Conservation (phyloP, 2,329 filamentous ascomycete species). For the Neonectria ditissima region DNA sequence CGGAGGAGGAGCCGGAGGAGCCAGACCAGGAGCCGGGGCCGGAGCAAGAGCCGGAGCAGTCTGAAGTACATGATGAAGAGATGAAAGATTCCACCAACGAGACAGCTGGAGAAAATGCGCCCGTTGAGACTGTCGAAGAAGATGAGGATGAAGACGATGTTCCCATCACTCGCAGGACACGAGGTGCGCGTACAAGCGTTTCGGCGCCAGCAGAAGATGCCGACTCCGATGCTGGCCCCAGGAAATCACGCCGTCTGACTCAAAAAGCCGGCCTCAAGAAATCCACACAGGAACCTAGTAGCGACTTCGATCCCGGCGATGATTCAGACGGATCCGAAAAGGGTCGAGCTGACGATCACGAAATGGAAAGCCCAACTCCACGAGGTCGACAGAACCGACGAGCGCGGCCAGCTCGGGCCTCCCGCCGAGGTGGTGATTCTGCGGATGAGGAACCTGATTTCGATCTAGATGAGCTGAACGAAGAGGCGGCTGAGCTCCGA, state of each 20-base stretch:
- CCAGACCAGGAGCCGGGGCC: background rate
- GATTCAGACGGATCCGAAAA: slow-evolving; percentile 66
- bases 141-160: slow-evolving; percentile 63
- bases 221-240: slow-evolving; percentile 48
- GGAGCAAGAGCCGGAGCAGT: slow-evolving; percentile 41
- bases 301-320: slow-evolving; percentile 71
- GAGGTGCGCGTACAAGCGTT: slow-evolving; percentile 51
- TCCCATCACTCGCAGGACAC: slow-evolving; percentile 61
- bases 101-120: slow-evolving; percentile 48
- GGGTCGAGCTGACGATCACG: slow-evolving; percentile 55
- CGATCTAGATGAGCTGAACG: slow-evolving; percentile 73
- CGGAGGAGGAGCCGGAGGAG: slow-evolving; percentile 8
- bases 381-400: slow-evolving; percentile 59
- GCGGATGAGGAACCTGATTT: slow-evolving; percentile 69
- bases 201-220: slow-evolving; percentile 47
- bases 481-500: slow-evolving; percentile 73
- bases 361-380: slow-evolving; percentile 61
- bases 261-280: slow-evolving; percentile 58
- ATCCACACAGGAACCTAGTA: slow-evolving; percentile 66
- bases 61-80: slow-evolving; percentile 36
- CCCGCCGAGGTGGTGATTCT: slow-evolving; percentile 64
- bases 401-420: slow-evolving; percentile 58
- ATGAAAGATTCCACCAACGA: slow-evolving; percentile 39
- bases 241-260: slow-evolving; percentile 59
- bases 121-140: slow-evolving; percentile 47